Base-by-base conservation (phyloP, 345 rosid genomes). In the Erysimum cheiranthoides region DNA sequence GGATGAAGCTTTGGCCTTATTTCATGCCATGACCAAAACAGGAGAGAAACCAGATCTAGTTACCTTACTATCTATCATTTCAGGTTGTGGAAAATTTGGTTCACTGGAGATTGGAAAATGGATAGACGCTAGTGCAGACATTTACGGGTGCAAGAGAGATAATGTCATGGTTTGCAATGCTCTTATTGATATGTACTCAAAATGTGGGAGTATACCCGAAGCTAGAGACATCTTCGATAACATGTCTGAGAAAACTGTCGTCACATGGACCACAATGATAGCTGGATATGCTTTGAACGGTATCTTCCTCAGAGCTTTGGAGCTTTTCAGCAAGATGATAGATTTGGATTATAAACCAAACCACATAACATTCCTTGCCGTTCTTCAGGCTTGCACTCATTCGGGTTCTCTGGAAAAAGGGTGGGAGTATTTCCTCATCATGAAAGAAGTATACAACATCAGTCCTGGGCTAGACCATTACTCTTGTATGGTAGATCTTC, bases 191-290 rank as follows among this genome's bases (percentile, higher is more conserved):
- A 89, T 89, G 93, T 87, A 87, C 54, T 76, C 87, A 25, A 87
- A 89, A 79, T 89, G 91, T 79, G 93, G 93, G 75, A 79, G 84
- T 30, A 71, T 85, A 70, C 5, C 5, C n/a, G 82, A 84, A 76
- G 93, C 93, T 61, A 68, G 76, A 14, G 72, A 77, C 51, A 49
- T 85, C 67, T 89, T 87, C 36, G 36, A 61, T 66, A 50, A 75
- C 45, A 82, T 85, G 82, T 61, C 73, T 6, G 80, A 82, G 66
- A 84, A 51, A 79, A 89, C 86, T 5, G 69, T 88, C 18, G 86
- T 89, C 60, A 81, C 91, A 10, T 89, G 87, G 91, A 89, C 90
- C 31, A 63, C 88, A 8, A 80, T 89, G 89, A 82, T 89, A 76
- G 52, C 85, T 8, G 91, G 93, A 52, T 89, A 81, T 54, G 91